phyloP scores from a whole-genome alignment of 176 grass and related monocot genomes.

The Oryza punctata region DNA sequence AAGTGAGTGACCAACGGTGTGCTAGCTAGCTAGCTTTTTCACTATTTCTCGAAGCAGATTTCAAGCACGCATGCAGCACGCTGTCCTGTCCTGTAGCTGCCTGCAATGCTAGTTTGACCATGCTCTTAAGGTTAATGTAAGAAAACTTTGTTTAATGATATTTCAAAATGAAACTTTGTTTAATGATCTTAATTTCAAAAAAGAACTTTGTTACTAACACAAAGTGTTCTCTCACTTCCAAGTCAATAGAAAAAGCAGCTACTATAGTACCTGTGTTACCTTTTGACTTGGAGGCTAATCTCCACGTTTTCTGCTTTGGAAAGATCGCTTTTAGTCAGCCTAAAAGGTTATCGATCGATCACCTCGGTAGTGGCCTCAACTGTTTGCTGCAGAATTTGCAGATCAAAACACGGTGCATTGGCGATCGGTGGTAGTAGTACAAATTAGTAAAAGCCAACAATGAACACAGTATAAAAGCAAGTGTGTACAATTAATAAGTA shows the following conservation, averaged over 20 bases:
- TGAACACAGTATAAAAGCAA: no score
- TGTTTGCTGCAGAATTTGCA: background rate
- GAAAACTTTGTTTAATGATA: background rate
- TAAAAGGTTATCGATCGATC: constrained; percentile 10
- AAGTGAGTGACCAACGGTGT: constrained; percentile 23
- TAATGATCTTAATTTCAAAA: background rate
- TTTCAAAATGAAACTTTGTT: constrained; percentile 12
- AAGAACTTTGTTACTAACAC: background rate
- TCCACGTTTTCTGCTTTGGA: constrained; percentile 13
- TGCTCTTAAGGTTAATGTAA: background rate
- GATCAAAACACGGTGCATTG: background rate
- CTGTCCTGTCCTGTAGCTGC: constrained; percentile 1
- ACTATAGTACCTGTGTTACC: background rate
- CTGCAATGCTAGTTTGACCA: background rate
- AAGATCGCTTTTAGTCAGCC: background rate
- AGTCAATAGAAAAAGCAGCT: constrained; percentile 4
- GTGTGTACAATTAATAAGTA: no score
- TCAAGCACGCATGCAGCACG: constrained; percentile 15
- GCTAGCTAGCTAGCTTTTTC: constrained; percentile 15
- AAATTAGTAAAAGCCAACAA: background rate
- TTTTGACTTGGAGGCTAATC: constrained; percentile 35
- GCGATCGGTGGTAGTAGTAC: background rate
- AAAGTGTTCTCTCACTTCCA: constrained; percentile 6
- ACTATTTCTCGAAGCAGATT: constrained; percentile 36
- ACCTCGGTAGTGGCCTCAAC: constrained; percentile 20